A percentile compares a stretch with the other conserved stretches of the same genome.
phyloP scores from a whole-genome alignment of 148 eudicot genomes.

The Persicaria maculosa region DNA sequence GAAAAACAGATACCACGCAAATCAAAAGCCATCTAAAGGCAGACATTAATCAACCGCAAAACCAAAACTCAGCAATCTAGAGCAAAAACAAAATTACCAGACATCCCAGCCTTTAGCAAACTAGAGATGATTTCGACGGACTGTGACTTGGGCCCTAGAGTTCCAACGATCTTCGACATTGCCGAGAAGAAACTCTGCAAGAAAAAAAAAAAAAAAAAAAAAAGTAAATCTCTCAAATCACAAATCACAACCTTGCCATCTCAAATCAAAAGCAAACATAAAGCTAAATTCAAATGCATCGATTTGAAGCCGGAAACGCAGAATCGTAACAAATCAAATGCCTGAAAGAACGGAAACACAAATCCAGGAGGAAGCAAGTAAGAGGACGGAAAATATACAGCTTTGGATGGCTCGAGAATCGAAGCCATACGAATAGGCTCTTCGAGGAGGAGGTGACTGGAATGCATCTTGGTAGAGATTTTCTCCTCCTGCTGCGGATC shows the following conservation, averaged over 20 bases:
- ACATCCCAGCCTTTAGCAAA: slow-evolving; percentile 86
- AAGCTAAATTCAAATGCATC: neutral
- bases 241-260: neutral
- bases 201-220: neutral
- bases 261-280: neutral
- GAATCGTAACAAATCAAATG: neutral
- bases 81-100: slow-evolving; percentile 33
- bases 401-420: slow-evolving; percentile 84
- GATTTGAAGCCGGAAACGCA: neutral
- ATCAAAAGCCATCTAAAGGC: neutral
- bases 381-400: slow-evolving; percentile 30
- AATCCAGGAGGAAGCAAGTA: neutral
- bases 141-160: slow-evolving; percentile 83
- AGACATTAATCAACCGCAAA: neutral
- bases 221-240: slow-evolving; percentile 7
- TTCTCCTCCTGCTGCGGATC: neutral
- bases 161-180: slow-evolving; percentile 96
- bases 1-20: neutral
- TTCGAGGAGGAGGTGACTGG: slow-evolving; percentile 81
- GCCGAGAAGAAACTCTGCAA: slow-evolving; percentile 75
- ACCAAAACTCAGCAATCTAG: neutral
- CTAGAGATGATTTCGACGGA: slow-evolving; percentile 66
- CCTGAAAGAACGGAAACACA: neutral
- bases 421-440: slow-evolving; percentile 98
- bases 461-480: slow-evolving; percentile 43